Conservation (phyloP, 225 moss, liverwort and hornwort species). For the Neckera pumila region DNA sequence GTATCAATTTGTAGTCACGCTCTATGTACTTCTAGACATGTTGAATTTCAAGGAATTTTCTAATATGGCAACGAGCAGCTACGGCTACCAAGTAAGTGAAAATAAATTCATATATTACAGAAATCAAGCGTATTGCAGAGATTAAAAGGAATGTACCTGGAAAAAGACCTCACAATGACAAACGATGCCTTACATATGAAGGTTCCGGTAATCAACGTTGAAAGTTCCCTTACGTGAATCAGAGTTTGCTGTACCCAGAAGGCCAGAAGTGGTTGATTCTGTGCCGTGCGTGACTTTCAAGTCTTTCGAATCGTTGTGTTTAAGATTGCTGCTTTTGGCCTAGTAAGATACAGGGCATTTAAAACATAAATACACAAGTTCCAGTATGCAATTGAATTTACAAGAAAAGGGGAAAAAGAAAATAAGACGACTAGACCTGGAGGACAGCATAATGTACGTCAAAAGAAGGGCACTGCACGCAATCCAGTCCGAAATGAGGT, state of each 20-base stretch:
- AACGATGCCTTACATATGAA: neutral
- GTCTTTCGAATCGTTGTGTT: neutral
- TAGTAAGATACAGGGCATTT: neutral
- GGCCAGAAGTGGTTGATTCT: conserved; percentile 23
- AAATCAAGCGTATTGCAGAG: neutral
- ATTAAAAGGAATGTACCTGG: neutral
- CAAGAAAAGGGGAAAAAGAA: neutral
- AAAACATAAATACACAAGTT: neutral
- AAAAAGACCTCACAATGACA: neutral
- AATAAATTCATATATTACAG: neutral
- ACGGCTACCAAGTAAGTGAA: neutral
- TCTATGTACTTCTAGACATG: neutral
- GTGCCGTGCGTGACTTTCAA: neutral
- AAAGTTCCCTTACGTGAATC: neutral
- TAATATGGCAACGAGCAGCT: neutral
- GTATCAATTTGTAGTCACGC: neutral
- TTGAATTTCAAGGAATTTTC: neutral
- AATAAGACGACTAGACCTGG: neutral
- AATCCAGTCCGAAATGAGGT: neutral
- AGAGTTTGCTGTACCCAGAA: conserved; percentile 20
- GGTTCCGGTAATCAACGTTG: neutral
- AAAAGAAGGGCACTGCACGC: neutral
- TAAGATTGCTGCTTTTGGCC: conserved; percentile 16
- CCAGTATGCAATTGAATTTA: neutral
- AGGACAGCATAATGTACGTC: neutral